Percentiles rank a stretch among this genome's conserved stretches.
phyloP scores from a whole-genome alignment of 2,329 filamentous ascomycete species.

The Rhynchosporium graminicola region DNA sequence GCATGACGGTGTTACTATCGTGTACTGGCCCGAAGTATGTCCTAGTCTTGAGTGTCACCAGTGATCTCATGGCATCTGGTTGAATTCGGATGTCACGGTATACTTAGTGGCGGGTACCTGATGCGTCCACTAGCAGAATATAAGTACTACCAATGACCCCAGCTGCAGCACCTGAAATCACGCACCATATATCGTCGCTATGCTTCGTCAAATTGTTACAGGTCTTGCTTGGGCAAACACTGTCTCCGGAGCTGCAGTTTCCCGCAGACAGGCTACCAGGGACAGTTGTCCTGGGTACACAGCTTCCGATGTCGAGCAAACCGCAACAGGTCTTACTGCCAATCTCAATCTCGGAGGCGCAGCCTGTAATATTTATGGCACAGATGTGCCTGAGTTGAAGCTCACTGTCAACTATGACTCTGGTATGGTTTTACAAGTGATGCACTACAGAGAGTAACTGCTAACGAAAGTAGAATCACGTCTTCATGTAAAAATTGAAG shows the following conservation, averaged over 20 bases:
- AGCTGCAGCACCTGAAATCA: background rate
- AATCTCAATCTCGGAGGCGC: conserved; percentile 58
- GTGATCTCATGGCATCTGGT: background rate
- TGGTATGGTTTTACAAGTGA: conserved; percentile 42
- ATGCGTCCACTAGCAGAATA: background rate
- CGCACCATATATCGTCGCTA: background rate
- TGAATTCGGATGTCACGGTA: background rate
- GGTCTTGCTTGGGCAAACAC: conserved; percentile 6
- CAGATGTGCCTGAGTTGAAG: conserved; percentile 56
- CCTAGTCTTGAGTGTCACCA: conserved; percentile 2
- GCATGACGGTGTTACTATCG: background rate
- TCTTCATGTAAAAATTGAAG: conserved; percentile 65
- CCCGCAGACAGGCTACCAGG: conserved; percentile 2
- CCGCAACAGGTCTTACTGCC: conserved; percentile 51
- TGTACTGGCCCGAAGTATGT: background rate
- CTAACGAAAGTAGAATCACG: conserved; percentile 40
- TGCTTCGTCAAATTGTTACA: conserved; percentile 12
- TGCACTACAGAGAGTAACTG: conserved; percentile 30
- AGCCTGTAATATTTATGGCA: conserved; percentile 61
- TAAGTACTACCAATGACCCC: background rate
- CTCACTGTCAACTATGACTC: conserved; percentile 63
- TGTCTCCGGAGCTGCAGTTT: conserved; percentile 3
- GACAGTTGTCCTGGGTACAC: conserved; percentile 52
- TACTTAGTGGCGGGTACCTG: background rate
- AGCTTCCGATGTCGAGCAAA: conserved; percentile 50